These are phyloP conservation scores for Crocinoboletus sp. DNA, from an alignment of 1,284 basidiomycete genomes.

Conservation along the genomic window DNA sequence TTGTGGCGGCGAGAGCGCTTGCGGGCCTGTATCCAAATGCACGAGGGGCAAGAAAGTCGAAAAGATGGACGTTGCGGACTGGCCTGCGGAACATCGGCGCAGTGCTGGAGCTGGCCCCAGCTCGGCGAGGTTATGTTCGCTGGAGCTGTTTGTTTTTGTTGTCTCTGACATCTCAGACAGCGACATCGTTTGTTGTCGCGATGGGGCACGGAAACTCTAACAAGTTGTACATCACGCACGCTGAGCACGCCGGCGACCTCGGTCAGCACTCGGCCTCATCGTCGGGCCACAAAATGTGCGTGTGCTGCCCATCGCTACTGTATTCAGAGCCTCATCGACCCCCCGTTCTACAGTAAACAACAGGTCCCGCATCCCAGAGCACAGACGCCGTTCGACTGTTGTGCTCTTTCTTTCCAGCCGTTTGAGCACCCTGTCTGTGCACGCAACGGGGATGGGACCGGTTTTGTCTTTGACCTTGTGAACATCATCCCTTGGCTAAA, in stretches of 20 bases:
- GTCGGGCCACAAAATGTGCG: constrained; percentile 65
- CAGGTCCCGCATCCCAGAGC: constrained; percentile 57
- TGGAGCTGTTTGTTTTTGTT: constrained; percentile 9
- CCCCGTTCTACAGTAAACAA: constrained; percentile 47
- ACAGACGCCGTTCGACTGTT: constrained; percentile 85
- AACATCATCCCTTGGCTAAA: constrained; percentile 94
- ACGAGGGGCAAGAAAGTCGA: constrained; percentile 34
- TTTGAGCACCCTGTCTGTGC: constrained; percentile 90
- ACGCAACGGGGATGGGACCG: constrained; percentile 72
- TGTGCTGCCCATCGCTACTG: constrained; percentile 10
- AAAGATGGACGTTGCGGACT: constrained; percentile 26
- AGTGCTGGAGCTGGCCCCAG: not conserved
- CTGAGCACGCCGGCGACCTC: constrained; percentile 73
- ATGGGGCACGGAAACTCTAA: constrained; percentile 86
- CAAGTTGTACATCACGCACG: constrained; percentile 84
- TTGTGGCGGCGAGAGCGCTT: constrained; percentile 14
- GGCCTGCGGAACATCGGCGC: constrained; percentile 36
- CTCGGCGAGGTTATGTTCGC: not conserved
- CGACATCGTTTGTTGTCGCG: constrained; percentile 4
- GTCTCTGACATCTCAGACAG: constrained; percentile 1
- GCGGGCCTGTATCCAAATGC: constrained; percentile 11
- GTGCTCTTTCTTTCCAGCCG: constrained; percentile 88
- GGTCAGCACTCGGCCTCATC: constrained; percentile 75
- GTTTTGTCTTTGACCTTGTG: constrained; percentile 79
- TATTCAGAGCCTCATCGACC: constrained; percentile 1